Base-by-base conservation (phyloP, 2,329 filamentous ascomycete genomes). In the Monosporascus ibericus region DNA sequence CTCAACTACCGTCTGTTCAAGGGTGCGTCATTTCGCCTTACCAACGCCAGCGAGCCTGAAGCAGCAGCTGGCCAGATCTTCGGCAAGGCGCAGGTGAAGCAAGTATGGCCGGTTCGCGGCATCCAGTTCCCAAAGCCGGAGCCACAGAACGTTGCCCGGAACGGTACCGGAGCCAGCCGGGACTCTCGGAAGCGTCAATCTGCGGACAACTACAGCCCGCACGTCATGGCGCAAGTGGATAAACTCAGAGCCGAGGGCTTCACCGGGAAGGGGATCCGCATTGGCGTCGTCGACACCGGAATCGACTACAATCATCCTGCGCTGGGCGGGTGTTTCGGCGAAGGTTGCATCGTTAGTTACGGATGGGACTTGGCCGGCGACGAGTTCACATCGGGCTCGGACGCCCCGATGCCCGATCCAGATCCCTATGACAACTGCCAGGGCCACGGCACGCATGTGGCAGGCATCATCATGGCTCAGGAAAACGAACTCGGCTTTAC, bases 271-370 rank as follows among this genome's bases (percentile, higher is more conserved):
- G 75, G 75, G 1, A 60, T 75, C 30, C 69, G 68, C 22, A 65
- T 79, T 18, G 75, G 66, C 5, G 62, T 77, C 30, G 63, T 76
- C 44, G 71, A 75, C 53, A 62, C 59, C 2, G 57, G 58, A 2
- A 65, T 79, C 25, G 78, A 81, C 59, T 80, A 80, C 59, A 68
- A 61, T 8, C 77, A 78, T 53, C 75, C 76, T 14, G 74, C 75
- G 7, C 70, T 81, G 1, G 78, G 78, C 14, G 77, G 76, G 4
- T 75, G 77, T 48, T 80, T 80, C 54, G 78, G 78, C 2, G 58
- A 68, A 17, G 76, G 75, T 0, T 78, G 70, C 56, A 67, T 77
- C 27, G 70, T 81, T 14, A 66, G 68, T 6, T 71, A 71, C 53
- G 77, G 78, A 2, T 74, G 70, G 52, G 76, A 79, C 51, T 67